Evolutionary conservation across 1,139 yeast genomes (phyloP), one percentile per base, ranked within the genome.

Genomic region (Pichia terricola): DNA sequence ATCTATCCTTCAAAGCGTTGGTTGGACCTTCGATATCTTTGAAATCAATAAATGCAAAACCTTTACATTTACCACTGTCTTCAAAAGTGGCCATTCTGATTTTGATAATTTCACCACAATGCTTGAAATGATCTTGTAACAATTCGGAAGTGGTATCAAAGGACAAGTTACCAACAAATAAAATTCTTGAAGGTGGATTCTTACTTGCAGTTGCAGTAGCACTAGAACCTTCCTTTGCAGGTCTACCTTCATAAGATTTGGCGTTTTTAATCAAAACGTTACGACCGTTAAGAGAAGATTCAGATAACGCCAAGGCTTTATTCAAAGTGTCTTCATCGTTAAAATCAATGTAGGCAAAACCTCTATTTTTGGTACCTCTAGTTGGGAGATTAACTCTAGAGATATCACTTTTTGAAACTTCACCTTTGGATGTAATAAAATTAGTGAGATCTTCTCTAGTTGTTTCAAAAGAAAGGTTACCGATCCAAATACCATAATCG

Each of bases 11-110:
- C 50, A 91, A 69, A 0, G 96, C 97, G 38, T 72, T 70, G 0
- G 94, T 84, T 38, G 96, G 89, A 4, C 94, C 89, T 31, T 75
- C 76, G 51, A 82, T 84, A 53, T 81, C 81, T 53, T 70, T 75
- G 66, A 89, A 91, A 63, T 91, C 98, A 37, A 91, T 67, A 59
- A 91, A 91, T 1, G 96, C 91, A 69, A 89, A 91, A 2, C 98
- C 98, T 63, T 91, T 91, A 68, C 97, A 91, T 61, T 88, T 89
- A 1, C 97, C 97, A 37, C 85, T 70, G 59, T 91, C 98, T 65
- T 91, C 91, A 63, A 91, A 91, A 7, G 98, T 89, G 2, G 97
- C 97, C 95, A 89, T 89, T 62, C 98, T 76, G 44, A 89, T 77
- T 54, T 76, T 78, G 32, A 72, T 67, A 46, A 88, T 88, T 49